Evolutionary conservation across 805 yeast genomes (phyloP).

Genomic region (Lipomyces yamanashiensis): DNA sequence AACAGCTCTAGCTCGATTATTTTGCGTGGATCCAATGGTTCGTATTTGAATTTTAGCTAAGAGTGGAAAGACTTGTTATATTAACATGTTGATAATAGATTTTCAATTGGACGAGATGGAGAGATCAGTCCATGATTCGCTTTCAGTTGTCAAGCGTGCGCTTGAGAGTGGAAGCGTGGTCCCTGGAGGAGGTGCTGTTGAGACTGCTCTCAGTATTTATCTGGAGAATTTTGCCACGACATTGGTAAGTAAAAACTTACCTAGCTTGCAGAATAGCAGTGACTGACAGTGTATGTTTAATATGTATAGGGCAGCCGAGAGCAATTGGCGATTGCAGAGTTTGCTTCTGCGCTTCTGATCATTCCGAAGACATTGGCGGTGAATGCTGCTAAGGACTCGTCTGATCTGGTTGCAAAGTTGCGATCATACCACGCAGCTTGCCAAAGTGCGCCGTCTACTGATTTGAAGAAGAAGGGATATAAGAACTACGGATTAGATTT

Average conservation of each 20-base stretch:
- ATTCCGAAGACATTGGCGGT: constrained; percentile 97
- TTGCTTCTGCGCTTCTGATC: constrained; percentile 84
- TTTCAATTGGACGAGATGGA: constrained; percentile 98
- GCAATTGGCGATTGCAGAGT: constrained; percentile 97
- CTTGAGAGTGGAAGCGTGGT: constrained; percentile 92
- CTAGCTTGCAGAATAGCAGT: not conserved
- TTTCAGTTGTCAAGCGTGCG: constrained; percentile 93
- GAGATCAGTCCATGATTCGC: constrained; percentile 91
- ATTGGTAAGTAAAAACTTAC: constrained; percentile 47
- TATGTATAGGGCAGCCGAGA: constrained; percentile 76
- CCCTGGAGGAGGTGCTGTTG: constrained; percentile 99
- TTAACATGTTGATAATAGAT: constrained; percentile 49
- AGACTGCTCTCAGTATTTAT: constrained; percentile 90
- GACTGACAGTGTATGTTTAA: not conserved
- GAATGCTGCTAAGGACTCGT: constrained; percentile 96
- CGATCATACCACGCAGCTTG: constrained; percentile 96
- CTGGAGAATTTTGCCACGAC: constrained; percentile 97
- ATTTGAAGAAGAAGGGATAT: constrained; percentile 80
- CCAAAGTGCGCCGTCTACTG: constrained; percentile 84
- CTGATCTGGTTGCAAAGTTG: constrained; percentile 91
- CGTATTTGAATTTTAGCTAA: not conserved
- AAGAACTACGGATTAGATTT: constrained; percentile 92
- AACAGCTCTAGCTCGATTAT: constrained; percentile 91
- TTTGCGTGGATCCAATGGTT: constrained; percentile 84
- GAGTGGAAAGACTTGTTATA: not conserved